Base-by-base conservation (phyloP, 768 basidiomycete species). In the Suillus placidus region DNA sequence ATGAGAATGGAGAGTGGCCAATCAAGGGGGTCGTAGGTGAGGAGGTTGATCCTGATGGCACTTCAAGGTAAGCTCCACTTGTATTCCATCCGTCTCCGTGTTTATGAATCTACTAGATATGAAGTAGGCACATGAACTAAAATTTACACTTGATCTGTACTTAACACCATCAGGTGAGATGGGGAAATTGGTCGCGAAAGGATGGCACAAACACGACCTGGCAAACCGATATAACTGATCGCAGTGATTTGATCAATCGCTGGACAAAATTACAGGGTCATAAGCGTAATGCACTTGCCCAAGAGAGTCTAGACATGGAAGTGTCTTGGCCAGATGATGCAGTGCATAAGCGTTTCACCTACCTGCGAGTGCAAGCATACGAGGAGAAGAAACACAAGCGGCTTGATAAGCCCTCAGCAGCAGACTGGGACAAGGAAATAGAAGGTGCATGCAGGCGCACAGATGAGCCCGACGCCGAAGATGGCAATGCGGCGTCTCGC, bases 131-230 rank as follows among this genome's bases (percentile, higher is more conserved):
- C 9, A 43, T 42, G 30, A 34, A 34, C 13, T 63, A 32, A 13
- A 61, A 35, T 34, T 38, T 30, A 32, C 7, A 16, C 61, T 26
- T 49, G 9, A 32, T 58, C 23, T 32, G 37, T 55, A n/a, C 52
- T 34, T 52, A 57, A 35, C 40, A 58, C 35, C n/a, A 61, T 56
- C 65, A 88, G 85, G 83, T 85, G 5, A 75, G 78, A 66, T 88
- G 87, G 87, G 78, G 73, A 23, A 74, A 77, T 45, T 88, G 87
- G 87, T 71, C 71, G 26, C 83, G 87, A 32, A 49, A 64, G 2
- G 83, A 88, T 68, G 84, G 82, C 0, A 84, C 87, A 8, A 84
- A 83, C 67, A 83, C 82, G 2, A 87, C 87, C 8, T 88, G 87
- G 87, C 72, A 82, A 45, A 74, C 72, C 30, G 71, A 72, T 16